Conservation (phyloP, 192 early-diverging fungal genomes). For the Globomyces pollinis-pini region DNA sequence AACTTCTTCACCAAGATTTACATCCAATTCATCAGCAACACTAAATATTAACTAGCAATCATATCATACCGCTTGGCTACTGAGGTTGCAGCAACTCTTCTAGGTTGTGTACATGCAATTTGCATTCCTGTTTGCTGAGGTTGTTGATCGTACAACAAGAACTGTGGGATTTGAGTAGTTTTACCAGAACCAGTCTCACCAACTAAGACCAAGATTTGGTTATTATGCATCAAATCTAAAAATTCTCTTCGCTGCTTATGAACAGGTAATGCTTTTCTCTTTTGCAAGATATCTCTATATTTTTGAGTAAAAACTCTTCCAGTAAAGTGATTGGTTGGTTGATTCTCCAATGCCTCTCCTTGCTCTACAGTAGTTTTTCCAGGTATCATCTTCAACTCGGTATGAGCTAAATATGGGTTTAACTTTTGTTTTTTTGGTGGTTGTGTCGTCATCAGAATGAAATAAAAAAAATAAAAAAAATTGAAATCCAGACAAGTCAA, state of each 20-base stretch:
- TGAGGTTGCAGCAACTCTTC: constrained; percentile 99
- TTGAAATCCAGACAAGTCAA: not conserved
- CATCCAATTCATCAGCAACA: constrained; percentile 96
- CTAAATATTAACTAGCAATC: no score
- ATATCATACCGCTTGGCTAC: constrained; percentile 98
- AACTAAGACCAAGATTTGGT: constrained; percentile 91
- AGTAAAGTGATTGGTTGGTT: constrained; percentile 69
- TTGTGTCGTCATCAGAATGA: not conserved
- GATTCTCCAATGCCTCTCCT: constrained; percentile 72
- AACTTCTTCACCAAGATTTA: constrained; percentile 87
- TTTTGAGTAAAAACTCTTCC: constrained; percentile 67
- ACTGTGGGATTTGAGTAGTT: constrained; percentile 99
- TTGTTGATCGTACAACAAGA: constrained; percentile 81
- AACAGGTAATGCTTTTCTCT: constrained; percentile 85
- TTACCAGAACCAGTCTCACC: constrained; percentile 98
- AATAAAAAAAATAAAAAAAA: constrained; percentile 1
- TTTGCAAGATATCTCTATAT: constrained; percentile 80
- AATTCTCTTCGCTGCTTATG: constrained; percentile 90
- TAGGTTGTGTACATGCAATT: constrained; percentile 98
- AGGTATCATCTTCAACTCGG: constrained; percentile 39
- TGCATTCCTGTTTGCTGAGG: constrained; percentile 77
- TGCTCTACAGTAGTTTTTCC: constrained; percentile 79
- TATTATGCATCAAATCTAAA: constrained; percentile 82
- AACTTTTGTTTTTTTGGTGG: not conserved
- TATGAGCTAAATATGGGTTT: constrained; percentile 10